A percentile compares a stretch with the other conserved stretches of the same genome.
phyloP scores from a whole-genome alignment of 2,329 filamentous ascomycete genomes.

The Akanthomyces dipterigenus region DNA sequence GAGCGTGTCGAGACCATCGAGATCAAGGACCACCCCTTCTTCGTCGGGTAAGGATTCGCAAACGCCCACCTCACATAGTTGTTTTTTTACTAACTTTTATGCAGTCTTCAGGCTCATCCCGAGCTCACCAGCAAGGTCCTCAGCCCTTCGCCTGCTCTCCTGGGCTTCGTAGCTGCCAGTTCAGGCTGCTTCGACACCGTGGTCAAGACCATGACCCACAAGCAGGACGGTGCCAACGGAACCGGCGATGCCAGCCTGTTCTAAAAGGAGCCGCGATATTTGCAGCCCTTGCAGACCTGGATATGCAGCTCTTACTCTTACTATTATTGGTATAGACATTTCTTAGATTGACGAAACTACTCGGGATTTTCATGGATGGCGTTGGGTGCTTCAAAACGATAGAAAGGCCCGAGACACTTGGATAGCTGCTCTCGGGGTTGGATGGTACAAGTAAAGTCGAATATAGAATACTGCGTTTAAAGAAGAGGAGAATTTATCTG shows the following conservation, averaged over 20 bases:
- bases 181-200: conserved; percentile 55
- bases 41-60: conserved; percentile 40
- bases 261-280: neutral
- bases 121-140: conserved; percentile 76
- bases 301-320: neutral
- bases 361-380: neutral
- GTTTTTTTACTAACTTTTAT: neutral
- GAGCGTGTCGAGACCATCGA: conserved; percentile 80
- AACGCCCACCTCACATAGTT: neutral
- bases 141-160: conserved; percentile 62
- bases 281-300: neutral
- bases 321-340: neutral
- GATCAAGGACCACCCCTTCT: conserved; percentile 76
- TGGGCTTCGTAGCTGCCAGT: conserved; percentile 46
- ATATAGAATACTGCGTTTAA: too few relatives aligned
- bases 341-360: neutral
- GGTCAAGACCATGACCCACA: conserved; percentile 8
- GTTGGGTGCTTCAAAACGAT: neutral
- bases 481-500: too few relatives aligned
- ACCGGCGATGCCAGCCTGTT: conserved; percentile 8
- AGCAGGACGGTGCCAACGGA: conserved; percentile 9
- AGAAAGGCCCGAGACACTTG: neutral
- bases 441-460: too few relatives aligned
- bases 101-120: conserved; percentile 78
- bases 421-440: too few relatives aligned